Evolutionary conservation across 139 green algal species (phyloP).

Genomic region (Zygnema cylindricum): DNA sequence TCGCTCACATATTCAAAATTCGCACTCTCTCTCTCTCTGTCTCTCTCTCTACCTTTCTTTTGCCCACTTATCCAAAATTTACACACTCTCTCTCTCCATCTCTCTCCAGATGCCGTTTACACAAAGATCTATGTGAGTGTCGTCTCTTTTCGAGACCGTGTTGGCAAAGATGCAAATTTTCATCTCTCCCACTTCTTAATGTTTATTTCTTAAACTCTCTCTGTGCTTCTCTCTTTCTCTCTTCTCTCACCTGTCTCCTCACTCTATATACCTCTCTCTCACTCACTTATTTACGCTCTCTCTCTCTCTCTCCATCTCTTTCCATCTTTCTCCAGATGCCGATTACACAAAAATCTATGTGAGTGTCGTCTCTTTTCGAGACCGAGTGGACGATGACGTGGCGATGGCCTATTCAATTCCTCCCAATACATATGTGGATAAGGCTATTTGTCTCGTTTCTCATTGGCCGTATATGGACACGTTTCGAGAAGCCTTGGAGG

Average conservation of each 20-base stretch:
- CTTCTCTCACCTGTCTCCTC: too few relatives aligned
- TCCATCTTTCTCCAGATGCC: constrained; percentile 7
- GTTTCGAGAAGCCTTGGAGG: constrained; percentile 53
- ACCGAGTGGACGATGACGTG: constrained; percentile 58
- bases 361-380: constrained; percentile 36
- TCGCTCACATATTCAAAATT: too few relatives aligned
- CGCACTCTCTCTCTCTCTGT: too few relatives aligned
- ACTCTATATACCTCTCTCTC: too few relatives aligned
- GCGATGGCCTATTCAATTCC: constrained; percentile 47
- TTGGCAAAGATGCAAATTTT: constrained; percentile 60
- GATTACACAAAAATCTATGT: constrained; percentile 53
- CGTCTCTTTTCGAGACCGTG: constrained; percentile 50
- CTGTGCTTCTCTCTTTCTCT: too few relatives aligned
- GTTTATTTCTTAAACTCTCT: too few relatives aligned
- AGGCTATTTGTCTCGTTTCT: constrained; percentile 53
- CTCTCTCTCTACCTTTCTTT: background rate
- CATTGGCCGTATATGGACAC: constrained; percentile 59
- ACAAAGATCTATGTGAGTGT: constrained; percentile 50
- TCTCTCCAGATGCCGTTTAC: constrained; percentile 24
- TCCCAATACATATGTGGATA: constrained; percentile 41
- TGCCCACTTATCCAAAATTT: background rate
- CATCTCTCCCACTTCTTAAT: too few relatives aligned
- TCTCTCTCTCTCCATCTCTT: background rate
- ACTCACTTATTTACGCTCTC: too few relatives aligned
- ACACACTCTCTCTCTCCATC: background rate